These are phyloP conservation scores for Datura wrightii DNA, from an alignment of 257 asterid species.

Conservation along the genomic window DNA sequence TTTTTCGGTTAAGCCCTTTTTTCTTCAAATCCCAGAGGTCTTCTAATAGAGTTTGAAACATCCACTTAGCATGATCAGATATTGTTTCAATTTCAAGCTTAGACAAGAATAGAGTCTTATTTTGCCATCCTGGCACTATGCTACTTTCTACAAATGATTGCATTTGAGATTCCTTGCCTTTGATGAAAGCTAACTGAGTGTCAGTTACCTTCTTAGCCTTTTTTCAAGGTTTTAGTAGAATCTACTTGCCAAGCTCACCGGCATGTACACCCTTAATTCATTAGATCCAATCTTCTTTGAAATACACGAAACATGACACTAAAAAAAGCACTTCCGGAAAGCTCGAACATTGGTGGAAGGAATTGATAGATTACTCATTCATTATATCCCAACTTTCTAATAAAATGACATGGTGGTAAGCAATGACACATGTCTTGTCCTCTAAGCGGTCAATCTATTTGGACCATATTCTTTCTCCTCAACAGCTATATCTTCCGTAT, in stretches of 20 bases:
- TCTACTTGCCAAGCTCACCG: not conserved
- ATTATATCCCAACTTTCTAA: not conserved
- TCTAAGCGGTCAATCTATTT: not conserved
- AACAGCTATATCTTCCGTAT: not conserved
- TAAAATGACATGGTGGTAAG: not conserved
- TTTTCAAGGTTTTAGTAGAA: not conserved
- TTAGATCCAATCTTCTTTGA: not conserved
- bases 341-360: conserved; percentile 2
- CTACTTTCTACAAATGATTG: not conserved
- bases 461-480: not conserved
- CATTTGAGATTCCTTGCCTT: not conserved
- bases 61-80: conserved; percentile 23
- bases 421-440: not conserved
- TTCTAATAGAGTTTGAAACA: not conserved
- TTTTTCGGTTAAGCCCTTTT: not conserved
- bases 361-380: not conserved
- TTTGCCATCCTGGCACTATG: not conserved
- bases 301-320: not conserved
- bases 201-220: not conserved
- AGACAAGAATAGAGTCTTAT: not conserved
- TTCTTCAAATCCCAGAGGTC: not conserved
- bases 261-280: not conserved
- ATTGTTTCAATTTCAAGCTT: not conserved
- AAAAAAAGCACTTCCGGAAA: not conserved
- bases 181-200: not conserved